These are phyloP conservation scores for Serendipita sp. DNA, from an alignment of 768 basidiomycete genomes.

Conservation along the genomic window DNA sequence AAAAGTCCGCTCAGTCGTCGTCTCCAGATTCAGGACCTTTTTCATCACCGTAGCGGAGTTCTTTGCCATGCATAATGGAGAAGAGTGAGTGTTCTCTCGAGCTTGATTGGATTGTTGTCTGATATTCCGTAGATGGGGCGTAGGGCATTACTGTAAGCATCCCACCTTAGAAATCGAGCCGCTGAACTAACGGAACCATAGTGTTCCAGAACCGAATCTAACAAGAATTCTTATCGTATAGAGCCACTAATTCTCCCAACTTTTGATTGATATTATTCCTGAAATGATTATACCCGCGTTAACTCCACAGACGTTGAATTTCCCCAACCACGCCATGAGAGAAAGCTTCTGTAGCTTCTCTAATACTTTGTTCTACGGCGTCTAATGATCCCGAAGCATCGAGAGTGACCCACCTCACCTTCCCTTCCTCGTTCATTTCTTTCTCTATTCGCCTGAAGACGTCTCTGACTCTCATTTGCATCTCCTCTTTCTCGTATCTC, in stretches of 20 bases:
- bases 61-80: conserved; percentile 43
- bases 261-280: too few relatives aligned
- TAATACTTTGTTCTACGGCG: conserved; percentile 39
- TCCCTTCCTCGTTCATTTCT: conserved; percentile 27
- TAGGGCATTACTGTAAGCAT: conserved; percentile 31
- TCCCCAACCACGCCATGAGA: conserved; percentile 25
- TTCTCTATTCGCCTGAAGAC: conserved; percentile 42
- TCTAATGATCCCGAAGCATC: conserved; percentile 41
- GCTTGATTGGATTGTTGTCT: not conserved
- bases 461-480: conserved; percentile 50
- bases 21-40: conserved; percentile 45
- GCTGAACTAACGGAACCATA: not conserved
- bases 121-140: conserved; percentile 31
- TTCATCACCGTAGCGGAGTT: conserved; percentile 58
- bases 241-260: too few relatives aligned
- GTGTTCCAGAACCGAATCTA: not conserved
- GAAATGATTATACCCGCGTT: not conserved
- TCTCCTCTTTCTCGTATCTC: conserved; percentile 67
- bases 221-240: too few relatives aligned
- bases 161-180: not conserved
- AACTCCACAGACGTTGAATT: conserved; percentile 36
- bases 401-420: conserved; percentile 34
- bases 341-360: conserved; percentile 34
- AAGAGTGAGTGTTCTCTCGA: conserved; percentile 34
- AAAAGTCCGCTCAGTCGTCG: not conserved